Percentiles rank a stretch among this genome's conserved stretches.
These are phyloP conservation scores for Epichloe amarillans DNA, from an alignment of 2,329 filamentous ascomycete species.

Conservation along the genomic window DNA sequence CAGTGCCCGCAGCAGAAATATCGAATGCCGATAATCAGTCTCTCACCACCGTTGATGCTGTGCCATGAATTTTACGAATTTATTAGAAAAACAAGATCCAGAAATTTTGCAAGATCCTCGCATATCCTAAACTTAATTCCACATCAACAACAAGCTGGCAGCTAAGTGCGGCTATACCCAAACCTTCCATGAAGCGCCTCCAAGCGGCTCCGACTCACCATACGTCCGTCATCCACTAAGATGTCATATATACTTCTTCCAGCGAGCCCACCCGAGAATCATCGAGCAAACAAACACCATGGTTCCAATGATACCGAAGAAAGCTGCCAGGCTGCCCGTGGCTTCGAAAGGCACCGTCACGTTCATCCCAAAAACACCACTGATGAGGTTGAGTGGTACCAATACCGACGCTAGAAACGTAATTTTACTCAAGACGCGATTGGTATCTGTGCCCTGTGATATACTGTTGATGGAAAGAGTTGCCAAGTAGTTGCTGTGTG, in stretches of 20 bases:
- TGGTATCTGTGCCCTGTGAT: constrained; percentile 74
- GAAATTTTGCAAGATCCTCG: neutral
- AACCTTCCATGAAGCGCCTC: too few species aligned
- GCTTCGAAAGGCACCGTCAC: constrained; percentile 55
- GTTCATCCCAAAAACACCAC: constrained; percentile 81
- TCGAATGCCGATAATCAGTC: neutral
- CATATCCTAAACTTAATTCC: neutral
- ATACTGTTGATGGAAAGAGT: constrained; percentile 89
- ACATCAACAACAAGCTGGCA: too few species aligned
- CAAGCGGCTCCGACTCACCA: too few species aligned
- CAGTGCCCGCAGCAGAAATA: too few species aligned
- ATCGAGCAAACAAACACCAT: constrained; percentile 40
- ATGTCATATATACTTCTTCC: constrained; percentile 30
- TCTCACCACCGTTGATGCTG: neutral
- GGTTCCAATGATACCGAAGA: constrained; percentile 36
- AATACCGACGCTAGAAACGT: constrained; percentile 88
- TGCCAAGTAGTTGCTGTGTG: constrained; percentile 91
- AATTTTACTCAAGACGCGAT: constrained; percentile 85
- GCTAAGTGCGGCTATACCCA: too few species aligned
- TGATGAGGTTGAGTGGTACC: constrained; percentile 90
- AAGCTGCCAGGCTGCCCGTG: constrained; percentile 38
- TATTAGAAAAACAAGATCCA: neutral
- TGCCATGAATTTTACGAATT: neutral
- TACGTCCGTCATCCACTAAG: too few species aligned
- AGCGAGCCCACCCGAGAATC: constrained; percentile 32